Conservation (phyloP, 2,329 filamentous ascomycete species). For the Penicillium italicum region DNA sequence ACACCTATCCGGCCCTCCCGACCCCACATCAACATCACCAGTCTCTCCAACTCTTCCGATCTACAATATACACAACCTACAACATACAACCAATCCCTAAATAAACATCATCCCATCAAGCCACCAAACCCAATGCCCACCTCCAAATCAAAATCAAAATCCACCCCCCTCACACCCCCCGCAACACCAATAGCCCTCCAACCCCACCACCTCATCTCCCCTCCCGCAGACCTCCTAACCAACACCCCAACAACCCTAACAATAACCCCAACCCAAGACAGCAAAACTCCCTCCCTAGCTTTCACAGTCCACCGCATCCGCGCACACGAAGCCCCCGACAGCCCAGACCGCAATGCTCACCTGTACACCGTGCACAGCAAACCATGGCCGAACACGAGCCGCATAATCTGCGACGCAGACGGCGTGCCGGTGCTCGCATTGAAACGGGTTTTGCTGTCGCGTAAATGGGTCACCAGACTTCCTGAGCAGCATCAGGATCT, state of each 20-base stretch:
- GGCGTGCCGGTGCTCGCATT: constrained; percentile 16
- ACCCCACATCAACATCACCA: not conserved
- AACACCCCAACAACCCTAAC: constrained; percentile 22
- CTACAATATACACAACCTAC: not conserved
- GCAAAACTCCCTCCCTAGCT: constrained; percentile 12
- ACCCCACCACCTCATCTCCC: constrained; percentile 21
- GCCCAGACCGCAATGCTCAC: constrained; percentile 11
- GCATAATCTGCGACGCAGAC: constrained; percentile 14
- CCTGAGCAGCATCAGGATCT: not conserved
- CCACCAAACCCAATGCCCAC: not conserved
- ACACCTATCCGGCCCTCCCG: not conserved
- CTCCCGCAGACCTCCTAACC: constrained; percentile 21
- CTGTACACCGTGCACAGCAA: constrained; percentile 19
- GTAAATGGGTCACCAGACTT: not conserved
- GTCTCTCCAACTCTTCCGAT: not conserved
- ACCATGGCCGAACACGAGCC: constrained; percentile 18
- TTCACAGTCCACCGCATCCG: constrained; percentile 18
- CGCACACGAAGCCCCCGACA: constrained; percentile 15
- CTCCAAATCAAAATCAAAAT: not conserved
- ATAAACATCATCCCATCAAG: not conserved
- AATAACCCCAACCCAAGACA: constrained; percentile 16
- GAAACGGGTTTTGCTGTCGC: constrained; percentile 12
- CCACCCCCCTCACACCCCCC: constrained; percentile 16
- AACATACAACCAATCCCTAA: not conserved
- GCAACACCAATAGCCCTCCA: constrained; percentile 22